A percentile compares a stretch with the other conserved stretches of the same genome.
These are phyloP conservation scores for Citrus maxima DNA, from an alignment of 345 rosid species.

Conservation along the genomic window DNA sequence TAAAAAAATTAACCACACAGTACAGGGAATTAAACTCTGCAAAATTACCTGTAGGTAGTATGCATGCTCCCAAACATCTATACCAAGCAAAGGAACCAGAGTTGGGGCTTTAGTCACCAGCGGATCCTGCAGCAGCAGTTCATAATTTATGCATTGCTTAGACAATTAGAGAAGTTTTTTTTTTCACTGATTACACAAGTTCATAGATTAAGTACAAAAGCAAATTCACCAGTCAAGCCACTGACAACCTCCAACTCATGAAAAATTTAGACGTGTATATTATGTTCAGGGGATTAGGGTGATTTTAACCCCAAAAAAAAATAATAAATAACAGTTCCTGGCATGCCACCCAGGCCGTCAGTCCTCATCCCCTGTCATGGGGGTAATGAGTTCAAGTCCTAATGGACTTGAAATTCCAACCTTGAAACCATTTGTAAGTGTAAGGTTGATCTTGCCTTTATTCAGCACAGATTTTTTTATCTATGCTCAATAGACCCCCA, in stretches of 20 bases:
- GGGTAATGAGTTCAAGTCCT: too few species aligned
- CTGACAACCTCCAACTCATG: background rate
- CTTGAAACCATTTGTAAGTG: too few species aligned
- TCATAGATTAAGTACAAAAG: background rate
- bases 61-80: constrained; percentile 99
- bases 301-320: too few species aligned
- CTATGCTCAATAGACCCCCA: too few species aligned
- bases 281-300: too few species aligned
- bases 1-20: background rate
- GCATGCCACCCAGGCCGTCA: too few species aligned
- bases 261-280: background rate
- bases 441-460: too few species aligned
- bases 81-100: constrained; percentile 81
- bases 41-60: constrained; percentile 85
- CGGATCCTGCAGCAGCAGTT: constrained; percentile 60
- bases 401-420: too few species aligned
- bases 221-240: background rate
- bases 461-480: too few species aligned
- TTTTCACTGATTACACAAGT: background rate
- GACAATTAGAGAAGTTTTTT: background rate
- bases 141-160: background rate
- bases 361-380: too few species aligned
- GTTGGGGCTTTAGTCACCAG: constrained; percentile 72
- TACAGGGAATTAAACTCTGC: background rate
- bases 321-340: background rate